phyloP scores from a whole-genome alignment of 1,284 basidiomycete species.

The Megacollybia platyphylla region DNA sequence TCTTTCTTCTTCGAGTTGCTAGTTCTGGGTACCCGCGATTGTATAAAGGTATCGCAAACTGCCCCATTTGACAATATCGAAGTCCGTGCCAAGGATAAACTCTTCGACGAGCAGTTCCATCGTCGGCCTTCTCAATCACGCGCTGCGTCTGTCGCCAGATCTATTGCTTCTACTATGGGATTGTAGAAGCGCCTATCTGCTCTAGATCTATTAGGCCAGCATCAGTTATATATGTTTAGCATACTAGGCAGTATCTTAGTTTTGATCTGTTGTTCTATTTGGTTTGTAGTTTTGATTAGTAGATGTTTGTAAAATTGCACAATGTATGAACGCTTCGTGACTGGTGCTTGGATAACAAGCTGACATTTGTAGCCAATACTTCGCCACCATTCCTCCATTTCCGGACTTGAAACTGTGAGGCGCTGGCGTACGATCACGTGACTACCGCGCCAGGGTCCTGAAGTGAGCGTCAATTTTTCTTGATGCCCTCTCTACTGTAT shows the following conservation, averaged over 20 bases:
- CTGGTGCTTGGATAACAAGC: too few relatives aligned
- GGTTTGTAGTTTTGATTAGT: neutral
- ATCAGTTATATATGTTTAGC: too few relatives aligned
- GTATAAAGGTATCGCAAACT: constrained; percentile 68
- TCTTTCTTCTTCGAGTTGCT: constrained; percentile 98
- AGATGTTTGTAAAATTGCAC: neutral
- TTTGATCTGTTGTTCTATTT: neutral
- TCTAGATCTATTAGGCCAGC: neutral
- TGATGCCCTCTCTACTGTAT: too few relatives aligned
- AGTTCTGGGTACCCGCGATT: constrained; percentile 87
- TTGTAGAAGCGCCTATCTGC: neutral
- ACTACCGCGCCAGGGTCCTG: too few relatives aligned
- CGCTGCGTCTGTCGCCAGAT: constrained; percentile 26
- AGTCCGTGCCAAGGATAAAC: constrained; percentile 68
- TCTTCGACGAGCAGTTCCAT: constrained; percentile 69
- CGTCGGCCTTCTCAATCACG: constrained; percentile 19
- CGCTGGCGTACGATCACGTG: too few relatives aligned
- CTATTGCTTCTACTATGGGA: constrained; percentile 6
- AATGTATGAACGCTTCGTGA: neutral
- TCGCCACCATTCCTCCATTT: too few relatives aligned
- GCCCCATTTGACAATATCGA: constrained; percentile 79
- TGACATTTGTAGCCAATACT: too few relatives aligned
- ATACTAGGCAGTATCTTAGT: too few relatives aligned
- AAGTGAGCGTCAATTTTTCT: too few relatives aligned
- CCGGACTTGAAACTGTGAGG: too few relatives aligned